Evolutionary conservation across 2,329 filamentous ascomycete species (phyloP), one percentile per base, ranked within the genome.

Genomic region (Myrmaecium sp.): DNA sequence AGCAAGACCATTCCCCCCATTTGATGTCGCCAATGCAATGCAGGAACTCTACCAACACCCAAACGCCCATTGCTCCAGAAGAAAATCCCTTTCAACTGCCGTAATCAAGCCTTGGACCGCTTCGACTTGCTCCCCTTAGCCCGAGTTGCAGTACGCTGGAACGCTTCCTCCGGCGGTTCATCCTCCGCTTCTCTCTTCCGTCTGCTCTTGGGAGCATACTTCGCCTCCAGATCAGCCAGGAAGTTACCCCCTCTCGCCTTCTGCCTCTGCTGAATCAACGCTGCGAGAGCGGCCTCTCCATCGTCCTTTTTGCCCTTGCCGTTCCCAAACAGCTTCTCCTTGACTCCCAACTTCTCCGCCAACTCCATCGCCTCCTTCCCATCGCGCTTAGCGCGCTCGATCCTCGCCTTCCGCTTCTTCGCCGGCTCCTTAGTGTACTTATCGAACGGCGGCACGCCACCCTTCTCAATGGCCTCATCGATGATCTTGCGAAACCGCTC

Each of bases 401-500:
- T 45, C 21, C 79, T 60, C 22, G 60, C 59, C 29, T 68, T 54
- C 32, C 66, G 67, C 28, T 69, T 67, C 42, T 63, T 69, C 40
- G 72, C 70, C 17, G 52, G 51, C n/a, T 55, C 46, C 18, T 45
- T 46, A 2, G 67, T 68, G 46, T 91, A 98, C 4, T 64, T 63
- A 12, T 64, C 56, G 47, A 72, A 84, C 0, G 58, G 57, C 22
- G 72, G 53, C 0, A 91, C 74, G 19, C 79, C 69, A 2, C 69
- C 69, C 4, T 57, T 62, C 18, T 63, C 59, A 42, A 98, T 89
- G 3, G 83, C 89, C 18, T 70, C 62, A 43, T 92, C 70, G 29
- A 98, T 82, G 23, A 92, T 80, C 10, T 45, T 53, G 9, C 81
- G 66, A 54, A 93, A 94, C 6, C 89, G 65, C 29, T 77, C 74